Percentiles rank a stretch among this genome's conserved stretches.
Conservation (phyloP, 2,329 filamentous ascomycete genomes). For the Sclerotinia glacialis region DNA sequence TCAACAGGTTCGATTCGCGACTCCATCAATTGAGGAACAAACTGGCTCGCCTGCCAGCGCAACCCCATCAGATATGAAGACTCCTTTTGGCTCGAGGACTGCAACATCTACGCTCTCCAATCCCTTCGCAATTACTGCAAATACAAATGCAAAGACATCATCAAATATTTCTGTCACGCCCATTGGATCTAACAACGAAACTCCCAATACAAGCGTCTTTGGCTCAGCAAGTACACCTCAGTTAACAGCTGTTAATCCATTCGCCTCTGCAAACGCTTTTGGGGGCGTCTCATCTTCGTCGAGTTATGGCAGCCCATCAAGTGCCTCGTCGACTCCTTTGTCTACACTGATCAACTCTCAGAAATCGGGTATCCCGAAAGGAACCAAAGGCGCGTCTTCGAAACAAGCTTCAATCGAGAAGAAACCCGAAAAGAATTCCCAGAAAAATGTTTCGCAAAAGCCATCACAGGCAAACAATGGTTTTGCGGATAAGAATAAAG, state of each 20-base stretch:
- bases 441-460: slow-evolving; percentile 10
- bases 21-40: slow-evolving; percentile 18
- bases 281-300: not conserved
- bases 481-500: slow-evolving; percentile 9
- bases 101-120: slow-evolving; percentile 21
- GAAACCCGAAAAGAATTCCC: not conserved
- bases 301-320: slow-evolving; percentile 15
- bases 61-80: slow-evolving; percentile 17
- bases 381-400: not conserved
- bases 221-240: slow-evolving; percentile 16
- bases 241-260: slow-evolving; percentile 19
- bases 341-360: slow-evolving; percentile 10
- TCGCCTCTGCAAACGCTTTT: slow-evolving; percentile 16
- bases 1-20: slow-evolving; percentile 36
- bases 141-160: slow-evolving; percentile 4
- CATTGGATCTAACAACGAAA: not conserved
- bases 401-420: slow-evolving; percentile 16
- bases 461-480: not conserved
- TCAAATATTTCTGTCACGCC: slow-evolving; percentile 16
- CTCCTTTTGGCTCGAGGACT: not conserved
- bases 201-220: slow-evolving; percentile 21
- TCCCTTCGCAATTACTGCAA: slow-evolving; percentile 25
- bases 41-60: slow-evolving; percentile 1
- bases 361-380: not conserved
- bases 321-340: slow-evolving; percentile 8